A percentile compares a stretch with the other conserved stretches of the same genome.
These are phyloP conservation scores for Herpomyces periplanetae DNA, from an alignment of 2,329 filamentous ascomycete genomes.

Conservation along the genomic window DNA sequence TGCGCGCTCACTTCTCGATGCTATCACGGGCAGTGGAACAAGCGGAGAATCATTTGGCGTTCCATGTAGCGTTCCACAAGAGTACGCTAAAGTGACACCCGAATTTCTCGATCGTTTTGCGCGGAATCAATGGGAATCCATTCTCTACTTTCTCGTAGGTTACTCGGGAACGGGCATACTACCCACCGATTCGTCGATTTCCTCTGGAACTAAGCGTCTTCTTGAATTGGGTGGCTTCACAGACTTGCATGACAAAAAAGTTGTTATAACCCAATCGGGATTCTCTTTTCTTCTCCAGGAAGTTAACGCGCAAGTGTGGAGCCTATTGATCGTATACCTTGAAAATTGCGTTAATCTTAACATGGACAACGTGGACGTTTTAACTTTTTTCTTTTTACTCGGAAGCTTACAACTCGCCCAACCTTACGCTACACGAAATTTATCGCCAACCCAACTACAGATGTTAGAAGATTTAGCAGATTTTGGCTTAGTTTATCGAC, in stretches of 20 bases:
- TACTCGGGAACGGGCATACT: constrained; percentile 17
- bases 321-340: constrained; percentile 62
- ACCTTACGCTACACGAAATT: constrained; percentile 49
- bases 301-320: constrained; percentile 89
- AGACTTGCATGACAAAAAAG: constrained; percentile 28
- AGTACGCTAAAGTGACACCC: constrained; percentile 22
- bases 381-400: constrained; percentile 81
- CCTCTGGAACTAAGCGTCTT: constrained; percentile 42
- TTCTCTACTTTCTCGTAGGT: constrained; percentile 73
- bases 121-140: constrained; percentile 66
- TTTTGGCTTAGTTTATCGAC: constrained; percentile 55
- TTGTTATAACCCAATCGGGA: constrained; percentile 57
- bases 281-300: constrained; percentile 86
- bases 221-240: constrained; percentile 38
- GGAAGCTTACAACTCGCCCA: constrained; percentile 67
- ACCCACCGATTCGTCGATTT: constrained; percentile 7
- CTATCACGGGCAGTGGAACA: constrained; percentile 47
- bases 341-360: constrained; percentile 32
- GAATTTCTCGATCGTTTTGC: constrained; percentile 49
- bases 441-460: constrained; percentile 39
- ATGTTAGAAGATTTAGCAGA: constrained; percentile 72
- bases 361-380: constrained; percentile 65
- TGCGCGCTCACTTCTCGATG: constrained; percentile 38
- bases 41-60: constrained; percentile 78
- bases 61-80: constrained; percentile 23